A percentile compares a stretch with the other conserved stretches of the same genome.
These are phyloP conservation scores for Aspergillus arachidicola DNA, from an alignment of 2,329 filamentous ascomycete genomes.

Conservation along the genomic window DNA sequence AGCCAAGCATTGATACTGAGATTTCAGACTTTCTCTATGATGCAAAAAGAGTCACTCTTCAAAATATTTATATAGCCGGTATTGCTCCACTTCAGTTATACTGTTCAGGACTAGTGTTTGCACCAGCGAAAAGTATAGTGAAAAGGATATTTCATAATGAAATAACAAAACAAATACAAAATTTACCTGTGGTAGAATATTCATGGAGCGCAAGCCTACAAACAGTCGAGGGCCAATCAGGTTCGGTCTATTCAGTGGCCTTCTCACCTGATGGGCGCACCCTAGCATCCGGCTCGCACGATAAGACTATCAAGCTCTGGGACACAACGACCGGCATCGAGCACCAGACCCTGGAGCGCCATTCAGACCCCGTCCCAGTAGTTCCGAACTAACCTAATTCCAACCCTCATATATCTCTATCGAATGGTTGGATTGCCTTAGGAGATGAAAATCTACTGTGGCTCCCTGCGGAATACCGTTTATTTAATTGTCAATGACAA, in stretches of 20 bases:
- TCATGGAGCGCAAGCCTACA: neutral
- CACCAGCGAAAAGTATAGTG: neutral
- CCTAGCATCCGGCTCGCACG: slow-evolving; percentile 23
- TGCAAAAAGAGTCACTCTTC: neutral
- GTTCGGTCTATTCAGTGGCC: slow-evolving; percentile 20
- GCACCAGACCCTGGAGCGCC: neutral
- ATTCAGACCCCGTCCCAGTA: neutral
- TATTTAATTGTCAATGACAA: no score
- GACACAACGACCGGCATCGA: no score
- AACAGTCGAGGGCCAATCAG: slow-evolving; percentile 10
- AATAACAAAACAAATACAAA: neutral
- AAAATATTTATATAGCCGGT: neutral
- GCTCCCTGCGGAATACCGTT: no score
- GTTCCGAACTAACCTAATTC: no score
- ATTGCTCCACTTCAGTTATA: neutral
- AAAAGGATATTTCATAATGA: neutral
- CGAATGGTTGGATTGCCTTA: no score
- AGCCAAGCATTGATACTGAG: neutral
- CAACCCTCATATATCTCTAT: no score
- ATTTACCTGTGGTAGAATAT: neutral
- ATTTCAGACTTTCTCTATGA: neutral
- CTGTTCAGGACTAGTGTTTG: neutral
- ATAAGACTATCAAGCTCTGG: slow-evolving; percentile 10
- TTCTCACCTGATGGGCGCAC: slow-evolving; percentile 30
- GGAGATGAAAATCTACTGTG: no score